phyloP scores from a whole-genome alignment of 345 rosid genomes.

The Toxicodendron radicans region DNA sequence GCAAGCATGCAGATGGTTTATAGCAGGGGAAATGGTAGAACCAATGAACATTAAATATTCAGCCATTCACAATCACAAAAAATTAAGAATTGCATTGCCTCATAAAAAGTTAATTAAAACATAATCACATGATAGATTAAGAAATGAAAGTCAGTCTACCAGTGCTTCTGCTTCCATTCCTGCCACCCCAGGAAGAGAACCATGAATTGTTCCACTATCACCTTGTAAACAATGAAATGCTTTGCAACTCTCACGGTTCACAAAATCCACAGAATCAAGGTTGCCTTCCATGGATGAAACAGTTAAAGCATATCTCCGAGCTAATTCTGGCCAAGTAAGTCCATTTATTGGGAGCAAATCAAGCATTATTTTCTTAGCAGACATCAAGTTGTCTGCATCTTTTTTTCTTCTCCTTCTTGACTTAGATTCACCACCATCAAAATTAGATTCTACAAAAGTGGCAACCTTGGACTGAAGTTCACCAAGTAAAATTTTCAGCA shows the following conservation, averaged over 20 bases:
- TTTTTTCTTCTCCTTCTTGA: constrained; percentile 34
- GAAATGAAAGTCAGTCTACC: constrained; percentile 42
- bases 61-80: background rate
- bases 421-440: constrained; percentile 33
- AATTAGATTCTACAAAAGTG: constrained; percentile 26
- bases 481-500: constrained; percentile 30
- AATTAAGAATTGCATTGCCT: background rate
- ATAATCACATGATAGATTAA: constrained; percentile 22
- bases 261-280: constrained; percentile 33
- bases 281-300: constrained; percentile 34
- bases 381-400: constrained; percentile 24
- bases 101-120: background rate
- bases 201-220: constrained; percentile 23
- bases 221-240: constrained; percentile 36
- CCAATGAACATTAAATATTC: background rate
- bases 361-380: constrained; percentile 33
- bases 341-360: constrained; percentile 38
- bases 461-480: constrained; percentile 32
- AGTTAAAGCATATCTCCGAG: constrained; percentile 33
- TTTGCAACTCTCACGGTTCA: constrained; percentile 31
- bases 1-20: background rate
- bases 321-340: constrained; percentile 44
- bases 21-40: background rate
- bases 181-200: constrained; percentile 35
- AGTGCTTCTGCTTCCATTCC: constrained; percentile 42